phyloP scores from a whole-genome alignment of 495 filamentous ascomycete species.

The Aspergillus bridgeri region DNA sequence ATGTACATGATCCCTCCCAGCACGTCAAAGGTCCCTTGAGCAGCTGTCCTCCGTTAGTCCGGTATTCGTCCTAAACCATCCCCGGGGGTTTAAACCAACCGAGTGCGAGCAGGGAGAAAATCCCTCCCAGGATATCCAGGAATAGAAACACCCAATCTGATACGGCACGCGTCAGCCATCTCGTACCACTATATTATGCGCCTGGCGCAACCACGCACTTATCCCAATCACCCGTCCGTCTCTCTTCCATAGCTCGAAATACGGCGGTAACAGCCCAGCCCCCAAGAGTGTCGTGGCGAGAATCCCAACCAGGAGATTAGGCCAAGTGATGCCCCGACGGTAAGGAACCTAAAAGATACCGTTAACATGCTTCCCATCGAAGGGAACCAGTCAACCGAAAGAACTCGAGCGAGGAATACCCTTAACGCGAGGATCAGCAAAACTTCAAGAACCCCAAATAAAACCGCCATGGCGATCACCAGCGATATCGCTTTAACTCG shows the following conservation, averaged over 20 bases:
- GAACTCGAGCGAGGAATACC: conserved; percentile 25
- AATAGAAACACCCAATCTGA: conserved; percentile 60
- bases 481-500: conserved; percentile 45
- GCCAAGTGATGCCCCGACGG: conserved; percentile 49
- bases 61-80: neutral
- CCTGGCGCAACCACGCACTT: conserved; percentile 36
- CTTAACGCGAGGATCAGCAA: conserved; percentile 61
- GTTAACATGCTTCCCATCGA: neutral
- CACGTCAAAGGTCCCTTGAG: conserved; percentile 67
- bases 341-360: conserved; percentile 48
- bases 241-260: conserved; percentile 69
- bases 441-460: conserved; percentile 58
- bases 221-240: conserved; percentile 67
- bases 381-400: neutral
- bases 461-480: conserved; percentile 33
- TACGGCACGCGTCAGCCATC: neutral
- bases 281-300: conserved; percentile 56
- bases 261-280: conserved; percentile 64
- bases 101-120: conserved; percentile 72
- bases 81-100: conserved; percentile 34
- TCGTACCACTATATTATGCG: neutral
- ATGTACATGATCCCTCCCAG: conserved; percentile 69
- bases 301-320: conserved; percentile 58
- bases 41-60: conserved; percentile 38
- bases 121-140: conserved; percentile 67